A percentile compares a stretch with the other conserved stretches of the same genome.
Conservation (phyloP, 2,329 filamentous ascomycete genomes). For the Fusarium devonianum region DNA sequence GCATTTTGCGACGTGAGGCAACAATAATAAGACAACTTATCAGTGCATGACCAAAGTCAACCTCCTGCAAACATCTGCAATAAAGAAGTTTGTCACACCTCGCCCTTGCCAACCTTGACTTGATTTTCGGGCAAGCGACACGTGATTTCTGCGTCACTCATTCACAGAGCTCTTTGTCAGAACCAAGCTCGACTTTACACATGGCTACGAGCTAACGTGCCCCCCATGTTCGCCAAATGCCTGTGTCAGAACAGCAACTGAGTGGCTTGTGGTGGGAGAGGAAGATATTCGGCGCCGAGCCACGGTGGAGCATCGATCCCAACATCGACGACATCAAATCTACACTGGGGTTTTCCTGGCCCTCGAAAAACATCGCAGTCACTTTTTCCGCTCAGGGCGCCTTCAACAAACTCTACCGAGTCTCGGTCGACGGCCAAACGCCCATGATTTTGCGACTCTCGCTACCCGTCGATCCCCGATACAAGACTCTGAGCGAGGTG, state of each 20-base stretch:
- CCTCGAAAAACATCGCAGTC: not conserved
- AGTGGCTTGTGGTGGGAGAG: conserved; percentile 19
- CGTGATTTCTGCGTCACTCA: too few relatives aligned
- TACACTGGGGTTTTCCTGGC: not conserved
- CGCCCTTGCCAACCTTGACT: too few relatives aligned
- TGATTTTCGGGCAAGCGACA: too few relatives aligned
- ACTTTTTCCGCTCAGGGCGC: conserved; percentile 26
- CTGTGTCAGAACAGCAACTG: not conserved
- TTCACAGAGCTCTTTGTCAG: too few relatives aligned
- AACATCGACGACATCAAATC: conserved; percentile 6
- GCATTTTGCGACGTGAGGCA: too few relatives aligned
- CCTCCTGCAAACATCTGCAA: too few relatives aligned
- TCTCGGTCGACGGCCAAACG: not conserved
- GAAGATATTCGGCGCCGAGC: conserved; percentile 11
- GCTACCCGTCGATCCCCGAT: conserved; percentile 46
- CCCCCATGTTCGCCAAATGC: conserved; percentile 40
- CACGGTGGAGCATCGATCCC: conserved; percentile 23
- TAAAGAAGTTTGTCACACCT: too few relatives aligned
- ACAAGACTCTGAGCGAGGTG: conserved; percentile 50
- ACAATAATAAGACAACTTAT: too few relatives aligned
- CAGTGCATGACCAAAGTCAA: too few relatives aligned
- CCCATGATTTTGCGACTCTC: conserved; percentile 45
- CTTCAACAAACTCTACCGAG: conserved; percentile 39
- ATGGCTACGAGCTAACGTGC: too few relatives aligned
- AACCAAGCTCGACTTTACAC: too few relatives aligned